Conservation (phyloP, 2,329 filamentous ascomycete genomes). For the Neopestalotiopsis sp. region DNA sequence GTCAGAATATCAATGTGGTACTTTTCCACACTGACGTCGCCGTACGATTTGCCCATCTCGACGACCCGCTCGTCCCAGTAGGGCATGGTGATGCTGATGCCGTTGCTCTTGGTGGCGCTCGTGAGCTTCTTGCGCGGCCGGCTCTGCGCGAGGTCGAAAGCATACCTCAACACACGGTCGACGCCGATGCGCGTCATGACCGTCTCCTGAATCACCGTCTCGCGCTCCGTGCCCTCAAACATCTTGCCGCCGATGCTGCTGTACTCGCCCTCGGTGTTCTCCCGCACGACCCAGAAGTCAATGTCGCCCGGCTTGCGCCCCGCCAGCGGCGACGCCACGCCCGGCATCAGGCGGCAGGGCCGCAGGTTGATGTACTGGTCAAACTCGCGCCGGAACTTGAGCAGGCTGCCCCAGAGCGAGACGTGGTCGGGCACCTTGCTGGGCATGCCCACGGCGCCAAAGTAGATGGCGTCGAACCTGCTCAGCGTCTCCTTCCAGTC, state of each 20-base stretch:
- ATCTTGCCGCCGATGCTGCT: conserved; percentile 67
- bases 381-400: conserved; percentile 70
- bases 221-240: conserved; percentile 62
- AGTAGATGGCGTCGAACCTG: conserved; percentile 69
- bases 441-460: conserved; percentile 68
- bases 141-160: conserved; percentile 63
- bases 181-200: conserved; percentile 66
- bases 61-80: conserved; percentile 67
- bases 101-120: conserved; percentile 71
- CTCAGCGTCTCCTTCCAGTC: conserved; percentile 59
- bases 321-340: conserved; percentile 62
- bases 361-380: conserved; percentile 74
- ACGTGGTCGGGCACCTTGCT: conserved; percentile 67
- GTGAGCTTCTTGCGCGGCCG: conserved; percentile 62
- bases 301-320: conserved; percentile 61
- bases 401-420: conserved; percentile 69
- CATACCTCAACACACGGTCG: conserved; percentile 64
- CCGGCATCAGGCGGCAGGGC: conserved; percentile 66
- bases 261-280: conserved; percentile 70
- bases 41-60: conserved; percentile 58
- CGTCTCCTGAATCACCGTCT: conserved; percentile 63
- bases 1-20: conserved; percentile 71
- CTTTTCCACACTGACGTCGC: conserved; percentile 63
- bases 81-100: conserved; percentile 68
- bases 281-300: conserved; percentile 69